Percentiles rank a stretch among this genome's conserved stretches.
These are phyloP conservation scores for Tuber calosporum DNA, from an alignment of 495 filamentous ascomycete genomes.

Conservation along the genomic window DNA sequence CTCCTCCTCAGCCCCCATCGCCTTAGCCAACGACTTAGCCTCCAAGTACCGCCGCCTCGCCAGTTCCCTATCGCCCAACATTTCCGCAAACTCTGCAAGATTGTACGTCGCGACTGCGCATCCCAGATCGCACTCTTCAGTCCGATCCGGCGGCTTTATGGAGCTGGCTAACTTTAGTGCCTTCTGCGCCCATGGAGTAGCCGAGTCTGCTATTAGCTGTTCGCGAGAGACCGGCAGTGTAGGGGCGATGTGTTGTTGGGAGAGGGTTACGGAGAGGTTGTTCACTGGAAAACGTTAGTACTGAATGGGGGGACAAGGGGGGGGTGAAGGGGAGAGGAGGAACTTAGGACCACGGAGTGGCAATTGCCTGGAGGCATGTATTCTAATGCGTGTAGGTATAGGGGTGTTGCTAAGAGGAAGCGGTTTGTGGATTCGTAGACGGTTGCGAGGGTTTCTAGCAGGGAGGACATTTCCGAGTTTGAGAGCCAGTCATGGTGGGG, in stretches of 20 bases:
- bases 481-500: slow-evolving; percentile 8
- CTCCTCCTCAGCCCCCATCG: slow-evolving; percentile 59
- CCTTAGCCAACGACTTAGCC: slow-evolving; percentile 56
- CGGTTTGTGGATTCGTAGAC: slow-evolving; percentile 62
- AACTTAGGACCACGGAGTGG: slow-evolving; percentile 64
- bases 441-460: slow-evolving; percentile 53
- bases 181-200: slow-evolving; percentile 66
- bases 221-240: slow-evolving; percentile 45
- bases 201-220: slow-evolving; percentile 52
- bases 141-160: slow-evolving; percentile 56
- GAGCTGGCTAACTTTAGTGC: slow-evolving; percentile 55
- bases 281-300: slow-evolving; percentile 44
- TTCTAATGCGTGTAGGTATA: slow-evolving; percentile 75
- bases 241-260: slow-evolving; percentile 54
- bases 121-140: slow-evolving; percentile 73
- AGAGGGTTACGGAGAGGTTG: slow-evolving; percentile 60
- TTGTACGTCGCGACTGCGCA: slow-evolving; percentile 82
- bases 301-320: not conserved
- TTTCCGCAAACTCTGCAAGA: slow-evolving; percentile 70
- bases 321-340: slow-evolving; percentile 40
- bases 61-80: slow-evolving; percentile 57
- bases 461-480: slow-evolving; percentile 18
- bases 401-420: slow-evolving; percentile 72
- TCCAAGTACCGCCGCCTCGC: slow-evolving; percentile 60
- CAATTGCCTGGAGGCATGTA: slow-evolving; percentile 54